Conservation (phyloP, 306 rosid genomes). For the Lithocarpus polystachyus region DNA sequence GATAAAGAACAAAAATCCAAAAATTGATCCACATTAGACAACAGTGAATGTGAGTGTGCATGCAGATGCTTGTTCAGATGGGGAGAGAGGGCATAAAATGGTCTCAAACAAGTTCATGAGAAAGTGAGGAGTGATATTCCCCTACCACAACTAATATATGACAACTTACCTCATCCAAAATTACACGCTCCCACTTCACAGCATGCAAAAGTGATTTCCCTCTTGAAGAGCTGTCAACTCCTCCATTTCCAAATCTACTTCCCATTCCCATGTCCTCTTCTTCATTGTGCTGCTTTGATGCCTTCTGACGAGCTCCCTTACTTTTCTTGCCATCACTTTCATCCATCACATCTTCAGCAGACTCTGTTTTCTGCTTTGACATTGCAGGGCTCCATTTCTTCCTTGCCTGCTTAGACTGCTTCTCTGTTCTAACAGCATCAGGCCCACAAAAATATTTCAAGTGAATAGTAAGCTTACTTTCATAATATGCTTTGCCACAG, state of each 20-base stretch:
- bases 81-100: neutral
- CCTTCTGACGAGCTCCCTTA: slow-evolving; percentile 8
- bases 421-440: slow-evolving; percentile 55
- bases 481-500: slow-evolving; percentile 47
- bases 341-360: slow-evolving; percentile 25
- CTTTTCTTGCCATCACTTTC: slow-evolving; percentile 8
- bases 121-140: neutral
- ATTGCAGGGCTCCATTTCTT: slow-evolving; percentile 27
- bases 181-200: slow-evolving; percentile 80
- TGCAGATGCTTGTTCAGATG: neutral
- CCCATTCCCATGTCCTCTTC: slow-evolving; percentile 26
- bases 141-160: neutral
- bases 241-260: neutral
- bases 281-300: slow-evolving; percentile 11
- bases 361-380: slow-evolving; percentile 17
- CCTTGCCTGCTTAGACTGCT: slow-evolving; percentile 77
- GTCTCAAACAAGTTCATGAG: neutral
- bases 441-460: slow-evolving; percentile 76
- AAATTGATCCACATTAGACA: neutral
- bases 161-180: slow-evolving; percentile 81
- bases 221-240: neutral
- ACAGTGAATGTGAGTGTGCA: neutral
- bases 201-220: slow-evolving; percentile 59
- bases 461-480: slow-evolving; percentile 38
- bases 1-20: neutral